Conservation (phyloP, 371 early-diverging fungal genomes). For the Nematocida sp. region DNA sequence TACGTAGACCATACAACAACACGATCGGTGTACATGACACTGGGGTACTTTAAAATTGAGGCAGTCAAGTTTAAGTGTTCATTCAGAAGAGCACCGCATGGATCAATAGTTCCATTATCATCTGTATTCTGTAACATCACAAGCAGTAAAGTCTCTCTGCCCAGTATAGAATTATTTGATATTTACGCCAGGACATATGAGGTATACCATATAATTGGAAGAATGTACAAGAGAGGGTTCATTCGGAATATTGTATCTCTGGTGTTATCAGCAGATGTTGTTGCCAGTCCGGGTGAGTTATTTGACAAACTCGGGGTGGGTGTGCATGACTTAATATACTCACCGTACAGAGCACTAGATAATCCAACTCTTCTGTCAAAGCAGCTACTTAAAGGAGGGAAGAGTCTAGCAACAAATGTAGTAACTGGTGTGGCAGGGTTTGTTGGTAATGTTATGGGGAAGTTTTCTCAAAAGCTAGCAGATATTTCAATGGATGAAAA, state of each 20-base stretch:
- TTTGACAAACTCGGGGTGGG: slow-evolving; percentile 53
- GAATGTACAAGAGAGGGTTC: slow-evolving; percentile 47
- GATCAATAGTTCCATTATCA: slow-evolving; percentile 46
- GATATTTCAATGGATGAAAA: slow-evolving; percentile 55
- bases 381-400: slow-evolving; percentile 47
- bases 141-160: slow-evolving; percentile 52
- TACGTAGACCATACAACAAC: neutral
- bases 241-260: slow-evolving; percentile 51
- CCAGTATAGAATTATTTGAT: slow-evolving; percentile 34
- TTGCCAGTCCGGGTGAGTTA: slow-evolving; percentile 53
- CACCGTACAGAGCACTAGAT: slow-evolving; percentile 52
- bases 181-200: slow-evolving; percentile 30
- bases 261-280: slow-evolving; percentile 48
- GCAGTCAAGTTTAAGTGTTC: slow-evolving; percentile 51
- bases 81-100: slow-evolving; percentile 22
- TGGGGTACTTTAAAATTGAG: slow-evolving; percentile 45
- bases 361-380: slow-evolving; percentile 52
- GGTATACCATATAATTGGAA: slow-evolving; percentile 29
- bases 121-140: slow-evolving; percentile 55
- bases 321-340: slow-evolving; percentile 54
- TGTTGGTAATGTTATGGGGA: slow-evolving; percentile 49
- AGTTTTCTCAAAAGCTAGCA: slow-evolving; percentile 51
- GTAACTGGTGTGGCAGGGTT: slow-evolving; percentile 49
- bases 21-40: slow-evolving; percentile 6
- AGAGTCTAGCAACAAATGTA: slow-evolving; percentile 55